These are phyloP conservation scores for Parmelia sp. DNA, from an alignment of 495 filamentous ascomycete species.

Conservation along the genomic window DNA sequence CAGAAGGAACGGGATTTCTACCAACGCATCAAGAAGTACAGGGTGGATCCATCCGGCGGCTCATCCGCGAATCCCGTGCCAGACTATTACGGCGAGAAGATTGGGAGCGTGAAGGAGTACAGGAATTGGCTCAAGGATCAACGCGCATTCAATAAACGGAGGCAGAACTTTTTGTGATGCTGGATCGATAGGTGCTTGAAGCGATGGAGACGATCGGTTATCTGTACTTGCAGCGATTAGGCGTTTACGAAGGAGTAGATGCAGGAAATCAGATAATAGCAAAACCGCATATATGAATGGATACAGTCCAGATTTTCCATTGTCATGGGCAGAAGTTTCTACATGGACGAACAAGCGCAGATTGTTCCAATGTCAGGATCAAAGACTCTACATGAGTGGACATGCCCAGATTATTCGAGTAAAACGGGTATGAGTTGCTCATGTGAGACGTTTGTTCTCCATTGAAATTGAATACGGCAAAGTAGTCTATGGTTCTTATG, in stretches of 20 bases:
- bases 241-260: too few species aligned
- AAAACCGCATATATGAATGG: too few species aligned
- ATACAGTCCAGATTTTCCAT: too few species aligned
- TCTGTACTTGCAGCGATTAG: conserved; percentile 5
- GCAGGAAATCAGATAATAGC: too few species aligned
- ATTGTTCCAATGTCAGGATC: background rate
- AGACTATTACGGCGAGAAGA: conserved; percentile 81
- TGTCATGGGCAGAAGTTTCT: too few species aligned
- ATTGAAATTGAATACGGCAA: background rate
- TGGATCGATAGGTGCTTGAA: background rate
- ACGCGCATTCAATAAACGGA: conserved; percentile 91
- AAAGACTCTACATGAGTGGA: too few species aligned
- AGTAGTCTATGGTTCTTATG: background rate
- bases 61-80: conserved; percentile 65
- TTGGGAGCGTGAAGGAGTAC: conserved; percentile 84
- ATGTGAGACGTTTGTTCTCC: background rate
- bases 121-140: conserved; percentile 96
- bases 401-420: too few species aligned
- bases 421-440: background rate
- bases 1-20: conserved; percentile 94
- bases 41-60: conserved; percentile 75
- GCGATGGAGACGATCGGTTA: background rate
- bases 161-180: conserved; percentile 54
- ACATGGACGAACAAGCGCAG: background rate
- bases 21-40: conserved; percentile 74